phyloP scores from a whole-genome alignment of 805 yeast genomes.

The Ogataea pilisensis region DNA sequence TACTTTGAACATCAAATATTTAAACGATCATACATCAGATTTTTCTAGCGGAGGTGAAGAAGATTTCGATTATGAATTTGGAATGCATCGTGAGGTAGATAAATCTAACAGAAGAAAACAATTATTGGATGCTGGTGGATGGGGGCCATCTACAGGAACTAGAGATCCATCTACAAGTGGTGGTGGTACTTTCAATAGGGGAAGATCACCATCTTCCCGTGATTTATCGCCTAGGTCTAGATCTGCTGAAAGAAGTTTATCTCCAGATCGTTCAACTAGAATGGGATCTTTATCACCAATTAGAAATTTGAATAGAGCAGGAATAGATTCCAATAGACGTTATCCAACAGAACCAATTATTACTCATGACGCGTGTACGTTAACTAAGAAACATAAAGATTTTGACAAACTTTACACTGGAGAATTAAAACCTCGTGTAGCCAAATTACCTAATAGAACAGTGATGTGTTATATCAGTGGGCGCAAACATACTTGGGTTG shows the following conservation, averaged over 20 bases:
- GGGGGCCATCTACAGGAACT: constrained; percentile 19
- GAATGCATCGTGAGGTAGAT: constrained; percentile 10
- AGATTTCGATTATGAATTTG: constrained; percentile 19
- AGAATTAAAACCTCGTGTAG: constrained; percentile 28
- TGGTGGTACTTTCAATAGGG: constrained; percentile 11
- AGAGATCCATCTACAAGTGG: constrained; percentile 22
- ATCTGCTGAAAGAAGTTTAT: constrained; percentile 18
- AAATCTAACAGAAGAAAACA: constrained; percentile 7
- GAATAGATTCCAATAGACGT: constrained; percentile 10
- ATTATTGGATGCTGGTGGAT: constrained; percentile 18
- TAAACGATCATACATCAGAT: constrained; percentile 19
- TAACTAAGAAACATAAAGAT: constrained; percentile 42
- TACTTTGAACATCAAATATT: constrained; percentile 40
- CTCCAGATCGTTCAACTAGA: constrained; percentile 17
- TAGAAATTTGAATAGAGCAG: constrained; percentile 7
- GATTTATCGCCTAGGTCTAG: constrained; percentile 16
- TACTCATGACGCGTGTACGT: constrained; percentile 38
- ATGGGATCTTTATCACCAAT: constrained; percentile 22
- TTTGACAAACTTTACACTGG: constrained; percentile 45
- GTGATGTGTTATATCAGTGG: constrained; percentile 66
- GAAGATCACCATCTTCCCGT: constrained; percentile 18
- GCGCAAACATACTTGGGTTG: constrained; percentile 77
- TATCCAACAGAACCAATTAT: constrained; percentile 36
- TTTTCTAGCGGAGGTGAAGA: constrained; percentile 12
- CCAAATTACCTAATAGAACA: constrained; percentile 45